A percentile compares a stretch with the other conserved stretches of the same genome.
Evolutionary conservation across 129 eudicot genomes (phyloP).

Genomic region (Centaurea solstitialis): DNA sequence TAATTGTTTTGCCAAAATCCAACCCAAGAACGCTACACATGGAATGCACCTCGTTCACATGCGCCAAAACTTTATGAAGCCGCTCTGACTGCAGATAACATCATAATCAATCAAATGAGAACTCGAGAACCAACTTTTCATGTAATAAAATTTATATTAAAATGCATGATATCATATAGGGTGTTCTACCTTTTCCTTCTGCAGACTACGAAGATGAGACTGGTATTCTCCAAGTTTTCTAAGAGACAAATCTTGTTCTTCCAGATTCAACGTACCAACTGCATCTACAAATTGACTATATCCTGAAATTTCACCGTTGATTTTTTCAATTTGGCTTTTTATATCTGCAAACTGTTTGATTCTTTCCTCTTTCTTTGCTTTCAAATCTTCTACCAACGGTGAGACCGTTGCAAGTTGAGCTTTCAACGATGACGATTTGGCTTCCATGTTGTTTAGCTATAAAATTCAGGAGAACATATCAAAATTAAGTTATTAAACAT

Average conservation of each 20-base stretch:
- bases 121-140: neutral
- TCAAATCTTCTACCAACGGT: conserved; percentile 71
- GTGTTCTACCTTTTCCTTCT: conserved; percentile 79
- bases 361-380: conserved; percentile 64
- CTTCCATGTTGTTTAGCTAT: conserved; percentile 56
- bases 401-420: conserved; percentile 71
- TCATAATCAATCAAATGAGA: neutral
- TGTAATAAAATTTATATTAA: neutral
- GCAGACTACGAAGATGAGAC: conserved; percentile 59
- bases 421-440: conserved; percentile 62
- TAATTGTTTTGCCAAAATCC: conserved; percentile 74
- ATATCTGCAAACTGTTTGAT: conserved; percentile 71
- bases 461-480: conserved; percentile 4
- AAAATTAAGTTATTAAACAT: neutral
- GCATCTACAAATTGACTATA: conserved; percentile 46
- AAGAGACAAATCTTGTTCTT: conserved; percentile 72
- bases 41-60: conserved; percentile 78
- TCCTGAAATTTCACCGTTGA: conserved; percentile 67
- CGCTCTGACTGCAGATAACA: conserved; percentile 64
- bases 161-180: neutral
- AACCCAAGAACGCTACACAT: conserved; percentile 69
- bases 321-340: conserved; percentile 69
- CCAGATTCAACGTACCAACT: conserved; percentile 40
- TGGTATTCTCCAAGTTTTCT: conserved; percentile 80
- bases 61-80: conserved; percentile 68